phyloP scores from a whole-genome alignment of 2,329 filamentous ascomycete species.

The Teratosphaeria destructans region DNA sequence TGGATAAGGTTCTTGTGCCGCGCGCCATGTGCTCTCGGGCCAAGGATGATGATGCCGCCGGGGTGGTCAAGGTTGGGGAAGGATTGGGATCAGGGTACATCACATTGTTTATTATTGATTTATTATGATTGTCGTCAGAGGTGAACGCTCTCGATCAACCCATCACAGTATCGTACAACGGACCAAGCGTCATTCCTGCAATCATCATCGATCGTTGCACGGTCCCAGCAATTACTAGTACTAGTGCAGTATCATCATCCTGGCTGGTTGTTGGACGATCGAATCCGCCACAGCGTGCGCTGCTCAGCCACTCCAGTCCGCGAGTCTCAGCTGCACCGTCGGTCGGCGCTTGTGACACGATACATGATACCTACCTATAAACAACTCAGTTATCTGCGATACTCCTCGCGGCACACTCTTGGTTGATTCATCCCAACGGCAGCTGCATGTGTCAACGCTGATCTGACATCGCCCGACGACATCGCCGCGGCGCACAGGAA shows the following conservation, averaged over 20 bases:
- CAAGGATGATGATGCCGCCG: background rate
- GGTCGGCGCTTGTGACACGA: too few relatives aligned
- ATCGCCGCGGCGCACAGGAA: background rate
- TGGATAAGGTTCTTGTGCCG: background rate
- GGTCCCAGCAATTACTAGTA: too few relatives aligned
- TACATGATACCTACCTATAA: too few relatives aligned
- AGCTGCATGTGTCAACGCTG: background rate
- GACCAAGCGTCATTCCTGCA: too few relatives aligned
- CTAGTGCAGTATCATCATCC: too few relatives aligned
- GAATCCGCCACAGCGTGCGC: background rate
- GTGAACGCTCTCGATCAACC: background rate
- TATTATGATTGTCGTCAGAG: background rate
- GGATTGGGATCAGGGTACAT: background rate
- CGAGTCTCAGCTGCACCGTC: background rate
- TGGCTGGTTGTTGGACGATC: background rate
- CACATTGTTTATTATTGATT: background rate
- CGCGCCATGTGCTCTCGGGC: background rate
- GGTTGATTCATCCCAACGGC: too few relatives aligned
- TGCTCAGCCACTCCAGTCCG: background rate
- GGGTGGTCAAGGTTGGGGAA: background rate
- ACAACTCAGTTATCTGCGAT: too few relatives aligned
- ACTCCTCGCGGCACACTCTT: too few relatives aligned
- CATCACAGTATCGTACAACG: too few relatives aligned
- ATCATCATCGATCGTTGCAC: too few relatives aligned
- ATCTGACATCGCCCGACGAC: background rate